A percentile compares a stretch with the other conserved stretches of the same genome.
Evolutionary conservation across 352 stramenopile genomes (phyloP).

Genomic region (Elongisporangium senticosum): DNA sequence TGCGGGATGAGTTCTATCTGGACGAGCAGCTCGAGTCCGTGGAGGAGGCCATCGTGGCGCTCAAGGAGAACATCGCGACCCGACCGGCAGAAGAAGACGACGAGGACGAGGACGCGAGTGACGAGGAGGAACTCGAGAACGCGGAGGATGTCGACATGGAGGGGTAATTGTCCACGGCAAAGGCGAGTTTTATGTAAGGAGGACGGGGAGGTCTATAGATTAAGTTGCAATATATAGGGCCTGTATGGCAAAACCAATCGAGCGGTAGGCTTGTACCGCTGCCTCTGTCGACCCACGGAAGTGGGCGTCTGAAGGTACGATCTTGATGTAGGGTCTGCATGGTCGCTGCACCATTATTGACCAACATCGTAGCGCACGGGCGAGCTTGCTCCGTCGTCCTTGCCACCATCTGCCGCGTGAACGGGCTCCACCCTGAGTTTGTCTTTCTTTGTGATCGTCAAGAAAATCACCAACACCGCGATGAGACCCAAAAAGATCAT

Average conservation of each 20-base stretch:
- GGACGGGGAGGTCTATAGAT: constrained; percentile 28
- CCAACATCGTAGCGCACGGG: too few species aligned
- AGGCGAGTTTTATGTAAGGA: constrained; percentile 9
- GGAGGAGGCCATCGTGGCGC: constrained; percentile 45
- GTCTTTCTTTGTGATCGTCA: constrained; percentile 18
- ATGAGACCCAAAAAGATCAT: constrained; percentile 19
- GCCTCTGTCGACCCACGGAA: too few species aligned
- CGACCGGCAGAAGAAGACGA: constrained; percentile 49
- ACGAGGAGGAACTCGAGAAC: constrained; percentile 24
- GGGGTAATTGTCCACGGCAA: constrained; percentile 23
- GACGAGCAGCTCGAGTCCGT: constrained; percentile 78
- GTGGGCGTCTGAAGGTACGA: too few species aligned
- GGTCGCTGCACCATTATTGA: too few species aligned
- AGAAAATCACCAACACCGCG: constrained; percentile 10
- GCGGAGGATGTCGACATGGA: constrained; percentile 80
- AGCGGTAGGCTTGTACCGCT: too few species aligned
- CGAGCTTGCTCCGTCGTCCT: not conserved
- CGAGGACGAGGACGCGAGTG: constrained; percentile 38
- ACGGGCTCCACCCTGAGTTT: constrained; percentile 7
- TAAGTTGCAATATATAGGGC: constrained; percentile 13
- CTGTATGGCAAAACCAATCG: not conserved
- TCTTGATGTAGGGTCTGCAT: too few species aligned
- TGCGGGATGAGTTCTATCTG: constrained; percentile 68
- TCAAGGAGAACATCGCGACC: constrained; percentile 53
- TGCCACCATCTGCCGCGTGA: not conserved